A percentile compares a stretch with the other conserved stretches of the same genome.
phyloP scores from a whole-genome alignment of 2,329 filamentous ascomycete genomes.

The Cordyceps tenuipes region DNA sequence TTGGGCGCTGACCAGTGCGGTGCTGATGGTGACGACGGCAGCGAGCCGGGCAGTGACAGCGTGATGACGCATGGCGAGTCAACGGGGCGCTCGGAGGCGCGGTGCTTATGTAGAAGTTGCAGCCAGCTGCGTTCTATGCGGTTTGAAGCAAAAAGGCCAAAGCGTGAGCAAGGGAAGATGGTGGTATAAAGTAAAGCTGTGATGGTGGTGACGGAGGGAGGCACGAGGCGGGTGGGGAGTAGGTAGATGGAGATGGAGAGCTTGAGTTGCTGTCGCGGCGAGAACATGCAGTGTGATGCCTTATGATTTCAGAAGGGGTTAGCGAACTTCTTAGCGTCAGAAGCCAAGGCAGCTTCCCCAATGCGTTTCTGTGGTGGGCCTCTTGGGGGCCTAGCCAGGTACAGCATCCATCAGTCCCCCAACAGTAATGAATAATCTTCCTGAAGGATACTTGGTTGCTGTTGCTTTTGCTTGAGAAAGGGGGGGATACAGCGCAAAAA shows the following conservation, averaged over 20 bases:
- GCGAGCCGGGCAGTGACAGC: constrained; percentile 22
- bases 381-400: background rate
- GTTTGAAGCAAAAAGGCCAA: background rate
- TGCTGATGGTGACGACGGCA: constrained; percentile 23
- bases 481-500: background rate
- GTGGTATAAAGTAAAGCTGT: background rate
- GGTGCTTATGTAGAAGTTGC: background rate
- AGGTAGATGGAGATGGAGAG: background rate
- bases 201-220: background rate
- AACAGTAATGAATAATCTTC: too few relatives aligned
- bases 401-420: too few relatives aligned
- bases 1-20: constrained; percentile 20
- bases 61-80: constrained; percentile 25
- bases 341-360: background rate
- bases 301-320: background rate
- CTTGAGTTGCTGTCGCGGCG: background rate
- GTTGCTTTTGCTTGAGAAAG: background rate
- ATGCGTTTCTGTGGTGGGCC: constrained; percentile 4
- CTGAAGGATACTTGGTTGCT: too few relatives aligned
- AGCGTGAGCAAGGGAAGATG: background rate
- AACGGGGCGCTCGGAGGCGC: constrained; percentile 3
- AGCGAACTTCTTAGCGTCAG: too few relatives aligned
- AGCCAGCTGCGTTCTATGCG: background rate
- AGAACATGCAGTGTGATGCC: background rate
- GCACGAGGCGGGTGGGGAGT: background rate